Conservation (phyloP, 345 rosid species). For the Bruguiera gymnorhiza region DNA sequence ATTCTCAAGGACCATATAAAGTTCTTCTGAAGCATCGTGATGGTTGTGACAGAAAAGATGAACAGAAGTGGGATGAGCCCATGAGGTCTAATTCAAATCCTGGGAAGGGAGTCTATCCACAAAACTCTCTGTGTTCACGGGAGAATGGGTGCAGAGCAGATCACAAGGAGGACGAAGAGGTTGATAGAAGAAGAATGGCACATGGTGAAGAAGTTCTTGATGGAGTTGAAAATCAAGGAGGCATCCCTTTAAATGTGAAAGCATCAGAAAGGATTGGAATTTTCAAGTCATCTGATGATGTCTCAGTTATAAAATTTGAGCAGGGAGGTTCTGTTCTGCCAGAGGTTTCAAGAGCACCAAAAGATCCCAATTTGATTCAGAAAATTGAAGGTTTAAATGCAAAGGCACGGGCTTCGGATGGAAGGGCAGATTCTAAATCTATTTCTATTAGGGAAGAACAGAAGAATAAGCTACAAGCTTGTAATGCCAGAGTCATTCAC, state of each 20-base stretch:
- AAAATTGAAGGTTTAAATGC: constrained; percentile 88
- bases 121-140: constrained; percentile 29
- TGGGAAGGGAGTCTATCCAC: constrained; percentile 35
- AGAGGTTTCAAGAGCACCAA: constrained; percentile 33
- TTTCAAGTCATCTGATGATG: constrained; percentile 35
- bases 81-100: constrained; percentile 27
- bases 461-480: constrained; percentile 38
- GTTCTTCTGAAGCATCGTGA: constrained; percentile 79
- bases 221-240: constrained; percentile 28
- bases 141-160: constrained; percentile 46
- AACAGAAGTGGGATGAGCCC: constrained; percentile 46
- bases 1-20: constrained; percentile 55
- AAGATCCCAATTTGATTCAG: constrained; percentile 66
- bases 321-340: constrained; percentile 22
- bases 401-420: constrained; percentile 60
- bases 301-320: constrained; percentile 25
- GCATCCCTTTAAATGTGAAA: constrained; percentile 31
- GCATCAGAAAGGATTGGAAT: constrained; percentile 27
- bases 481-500: constrained; percentile 27
- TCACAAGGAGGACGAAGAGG: constrained; percentile 30
- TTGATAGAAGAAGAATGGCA: constrained; percentile 28
- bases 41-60: constrained; percentile 53
- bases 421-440: constrained; percentile 39
- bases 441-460: constrained; percentile 39
- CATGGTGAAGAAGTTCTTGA: constrained; percentile 32